Percentiles rank a stretch among this genome's conserved stretches.
phyloP scores from a whole-genome alignment of 108 stramenopile species.

The Pseudonitzschia multiseries region DNA sequence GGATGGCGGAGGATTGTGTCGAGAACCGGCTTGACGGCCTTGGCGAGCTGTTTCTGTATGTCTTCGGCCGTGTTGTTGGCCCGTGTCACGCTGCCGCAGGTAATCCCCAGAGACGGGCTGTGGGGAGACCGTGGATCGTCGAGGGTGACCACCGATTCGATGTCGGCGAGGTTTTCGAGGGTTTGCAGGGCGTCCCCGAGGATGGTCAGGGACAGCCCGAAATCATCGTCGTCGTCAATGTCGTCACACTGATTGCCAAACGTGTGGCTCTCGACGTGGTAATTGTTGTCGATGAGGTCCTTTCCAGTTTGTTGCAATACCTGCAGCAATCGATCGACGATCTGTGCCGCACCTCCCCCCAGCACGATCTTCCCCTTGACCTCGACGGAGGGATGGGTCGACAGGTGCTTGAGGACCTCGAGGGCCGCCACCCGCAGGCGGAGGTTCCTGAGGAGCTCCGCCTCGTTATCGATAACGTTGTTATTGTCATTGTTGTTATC shows the following conservation, averaged over 20 bases:
- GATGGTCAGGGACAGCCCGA: neutral
- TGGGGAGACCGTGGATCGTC: constrained; percentile 11
- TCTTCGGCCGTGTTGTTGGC: neutral
- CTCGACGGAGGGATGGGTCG: constrained; percentile 12
- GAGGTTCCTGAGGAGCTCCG: neutral
- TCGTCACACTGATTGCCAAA: neutral
- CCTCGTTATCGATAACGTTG: neutral
- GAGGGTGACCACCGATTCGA: neutral
- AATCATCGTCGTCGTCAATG: constrained; percentile 2
- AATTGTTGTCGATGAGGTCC: constrained; percentile 7
- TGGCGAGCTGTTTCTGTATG: constrained; percentile 2
- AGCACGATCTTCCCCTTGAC: constrained; percentile 15
- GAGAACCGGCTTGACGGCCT: constrained; percentile 2
- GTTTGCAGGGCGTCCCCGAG: constrained; percentile 1
- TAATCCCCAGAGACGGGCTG: neutral
- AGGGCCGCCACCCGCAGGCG: neutral
- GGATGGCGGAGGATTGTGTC: neutral
- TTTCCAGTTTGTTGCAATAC: neutral
- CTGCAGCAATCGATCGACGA: constrained; percentile 2
- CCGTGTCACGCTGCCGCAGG: no score
- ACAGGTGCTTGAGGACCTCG: neutral
- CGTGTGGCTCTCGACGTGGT: neutral
- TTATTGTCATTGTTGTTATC: neutral
- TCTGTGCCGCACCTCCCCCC: constrained; percentile 1
- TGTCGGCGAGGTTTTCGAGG: constrained; percentile 7